Base-by-base conservation (phyloP, 78 protist species). In the Creolimax fragrantissima region DNA sequence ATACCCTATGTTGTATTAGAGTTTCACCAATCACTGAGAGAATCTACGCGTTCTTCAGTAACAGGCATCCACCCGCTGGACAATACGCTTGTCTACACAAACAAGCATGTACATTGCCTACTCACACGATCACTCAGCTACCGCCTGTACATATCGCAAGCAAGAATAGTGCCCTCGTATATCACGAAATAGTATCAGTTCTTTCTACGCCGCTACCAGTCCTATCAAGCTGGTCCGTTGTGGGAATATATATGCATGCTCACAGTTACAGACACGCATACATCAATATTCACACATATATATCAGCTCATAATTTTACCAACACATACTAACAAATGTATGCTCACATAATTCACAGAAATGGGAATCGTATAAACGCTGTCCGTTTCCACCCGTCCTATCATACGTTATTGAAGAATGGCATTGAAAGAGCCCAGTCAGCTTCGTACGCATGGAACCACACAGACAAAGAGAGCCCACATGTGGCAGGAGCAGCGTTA, bases 341-440 rank as follows among this genome's bases (percentile, higher is more conserved):
- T 58, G 24, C 74, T 58, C 74, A 17, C 24, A 17, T 24, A 17
- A 58, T 24, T 32, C 74, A 17, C 74, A 58, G 74, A 58, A 42
- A n/a, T n/a, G 93, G 93, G 42, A 84, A 85, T 7, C 90, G 91
- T 43, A n/a, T 92, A 6, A 44, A 92, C 86, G 35, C 3, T n/a
- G 93, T 58, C 42, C 44, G 85, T 4, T 92, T 83, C 41, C 85
- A 81, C 24, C 91, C 90, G 6, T 2, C 45, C 44, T 92, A 86
- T 74, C 93, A 92, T 45, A 58, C n/a, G 35, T 3, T 92, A 11
- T 58, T 85, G 91, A 3, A 45, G 17, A 35, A 43, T 3, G 93
- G 43, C 84, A 44, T 91, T 7, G 86, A 83, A 24, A 7, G 4
- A 42, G 4, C 5, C 3, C 66, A 39, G 17, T 41, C 67, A 41